A percentile compares a stretch with the other conserved stretches of the same genome.
Evolutionary conservation across 306 rosid genomes (phyloP).

Genomic region (Trifolium repens): DNA sequence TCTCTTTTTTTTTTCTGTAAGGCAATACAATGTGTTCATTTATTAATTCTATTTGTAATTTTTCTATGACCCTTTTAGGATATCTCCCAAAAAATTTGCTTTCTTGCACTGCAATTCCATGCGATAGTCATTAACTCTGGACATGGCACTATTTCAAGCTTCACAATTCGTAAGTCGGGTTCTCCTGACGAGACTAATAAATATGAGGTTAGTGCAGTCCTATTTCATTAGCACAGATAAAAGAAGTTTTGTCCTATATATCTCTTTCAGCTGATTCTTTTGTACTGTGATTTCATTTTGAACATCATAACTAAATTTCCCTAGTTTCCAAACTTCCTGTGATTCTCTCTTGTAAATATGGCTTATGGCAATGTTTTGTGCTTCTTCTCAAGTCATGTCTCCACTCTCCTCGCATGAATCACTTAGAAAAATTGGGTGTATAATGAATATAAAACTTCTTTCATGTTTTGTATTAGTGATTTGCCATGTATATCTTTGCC

Average conservation of each 20-base stretch:
- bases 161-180: neutral
- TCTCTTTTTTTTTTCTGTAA: neutral
- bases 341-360: neutral
- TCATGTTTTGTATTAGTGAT: too few relatives aligned
- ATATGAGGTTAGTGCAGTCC: neutral
- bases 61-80: neutral
- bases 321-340: neutral
- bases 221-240: neutral
- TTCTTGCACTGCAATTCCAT: neutral
- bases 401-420: neutral
- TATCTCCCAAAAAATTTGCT: neutral
- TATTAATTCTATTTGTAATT: neutral
- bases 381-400: neutral
- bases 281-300: too few relatives aligned
- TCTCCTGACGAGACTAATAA: neutral
- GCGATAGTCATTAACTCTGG: neutral
- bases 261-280: neutral
- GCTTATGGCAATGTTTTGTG: neutral
- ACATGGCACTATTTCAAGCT: neutral
- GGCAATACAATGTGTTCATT: neutral
- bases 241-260: neutral
- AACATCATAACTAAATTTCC: too few relatives aligned
- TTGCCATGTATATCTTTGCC: too few relatives aligned
- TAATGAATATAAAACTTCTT: too few relatives aligned
- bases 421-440: too few relatives aligned